Conservation (phyloP, 2,329 filamentous ascomycete genomes). For the Emmonsiellopsis sp. region DNA sequence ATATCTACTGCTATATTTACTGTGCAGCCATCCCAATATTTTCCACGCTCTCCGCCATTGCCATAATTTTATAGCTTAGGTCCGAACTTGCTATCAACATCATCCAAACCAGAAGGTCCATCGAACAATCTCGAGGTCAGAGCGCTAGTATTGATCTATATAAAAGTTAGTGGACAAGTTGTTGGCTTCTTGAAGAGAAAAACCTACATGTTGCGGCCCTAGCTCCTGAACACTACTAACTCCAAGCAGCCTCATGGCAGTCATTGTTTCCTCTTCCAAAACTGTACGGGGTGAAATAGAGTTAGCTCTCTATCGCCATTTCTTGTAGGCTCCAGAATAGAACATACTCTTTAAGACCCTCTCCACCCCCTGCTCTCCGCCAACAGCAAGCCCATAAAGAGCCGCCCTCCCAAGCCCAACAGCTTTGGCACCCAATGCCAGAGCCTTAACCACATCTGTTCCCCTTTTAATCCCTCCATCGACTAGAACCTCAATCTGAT, state of each 20-base stretch:
- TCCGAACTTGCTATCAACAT: constrained; percentile 35
- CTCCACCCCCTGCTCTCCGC: constrained; percentile 48
- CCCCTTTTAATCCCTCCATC: constrained; percentile 58
- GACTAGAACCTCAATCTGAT: constrained; percentile 51
- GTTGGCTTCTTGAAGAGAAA: neutral
- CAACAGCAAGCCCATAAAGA: constrained; percentile 44
- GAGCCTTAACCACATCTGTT: constrained; percentile 57
- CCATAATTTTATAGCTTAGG: constrained; percentile 36
- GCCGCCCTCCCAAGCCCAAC: constrained; percentile 55
- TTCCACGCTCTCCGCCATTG: no score
- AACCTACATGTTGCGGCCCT: constrained; percentile 62
- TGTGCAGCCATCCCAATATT: no score
- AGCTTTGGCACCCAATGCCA: constrained; percentile 55
- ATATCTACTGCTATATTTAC: no score
- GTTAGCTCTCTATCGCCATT: neutral
- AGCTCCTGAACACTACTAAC: constrained; percentile 65
- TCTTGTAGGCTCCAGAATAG: neutral
- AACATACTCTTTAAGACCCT: constrained; percentile 22
- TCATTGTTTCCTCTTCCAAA: constrained; percentile 56
- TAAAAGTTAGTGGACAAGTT: neutral
- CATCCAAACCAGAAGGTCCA: constrained; percentile 58
- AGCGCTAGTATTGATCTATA: constrained; percentile 66
- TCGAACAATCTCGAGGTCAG: constrained; percentile 84
- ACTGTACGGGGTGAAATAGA: constrained; percentile 30
- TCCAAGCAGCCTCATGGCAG: constrained; percentile 62